Percentiles rank a stretch among this genome's conserved stretches.
Evolutionary conservation across 164 flowering plant species (phyloP).

Genomic region (Berberis thunbergii): DNA sequence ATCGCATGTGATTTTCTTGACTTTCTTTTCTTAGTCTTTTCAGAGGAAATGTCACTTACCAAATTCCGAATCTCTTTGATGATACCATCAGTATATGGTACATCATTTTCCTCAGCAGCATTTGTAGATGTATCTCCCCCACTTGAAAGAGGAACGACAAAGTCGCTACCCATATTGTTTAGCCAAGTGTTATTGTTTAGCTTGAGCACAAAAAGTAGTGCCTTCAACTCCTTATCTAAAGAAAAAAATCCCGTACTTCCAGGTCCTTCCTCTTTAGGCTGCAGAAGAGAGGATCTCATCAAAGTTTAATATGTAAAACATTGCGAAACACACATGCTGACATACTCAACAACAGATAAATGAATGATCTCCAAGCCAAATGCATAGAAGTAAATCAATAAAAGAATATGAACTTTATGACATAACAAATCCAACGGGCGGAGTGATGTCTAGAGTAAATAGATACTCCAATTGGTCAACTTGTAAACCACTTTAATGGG

Average conservation of each 20-base stretch:
- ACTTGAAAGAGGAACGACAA: constrained; percentile 61
- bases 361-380: not conserved
- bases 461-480: no score
- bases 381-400: no score
- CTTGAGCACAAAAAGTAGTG: constrained; percentile 85
- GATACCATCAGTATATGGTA: constrained; percentile 55
- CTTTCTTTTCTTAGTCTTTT: constrained; percentile 45
- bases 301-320: not conserved
- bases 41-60: constrained; percentile 67
- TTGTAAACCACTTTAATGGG: no score
- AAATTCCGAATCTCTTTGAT: constrained; percentile 70
- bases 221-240: constrained; percentile 45
- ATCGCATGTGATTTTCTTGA: constrained; percentile 53
- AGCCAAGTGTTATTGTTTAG: constrained; percentile 65
- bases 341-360: not conserved
- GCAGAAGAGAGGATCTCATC: constrained; percentile 18
- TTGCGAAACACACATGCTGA: not conserved
- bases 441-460: no score
- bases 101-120: constrained; percentile 19
- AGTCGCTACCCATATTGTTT: constrained; percentile 60
- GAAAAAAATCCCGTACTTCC: constrained; percentile 57
- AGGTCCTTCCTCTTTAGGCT: constrained; percentile 52
- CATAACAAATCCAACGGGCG: no score
- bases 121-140: constrained; percentile 17
- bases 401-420: no score